phyloP scores from a whole-genome alignment of 371 early-diverging fungal genomes.

The Fennellomyces sp. region DNA sequence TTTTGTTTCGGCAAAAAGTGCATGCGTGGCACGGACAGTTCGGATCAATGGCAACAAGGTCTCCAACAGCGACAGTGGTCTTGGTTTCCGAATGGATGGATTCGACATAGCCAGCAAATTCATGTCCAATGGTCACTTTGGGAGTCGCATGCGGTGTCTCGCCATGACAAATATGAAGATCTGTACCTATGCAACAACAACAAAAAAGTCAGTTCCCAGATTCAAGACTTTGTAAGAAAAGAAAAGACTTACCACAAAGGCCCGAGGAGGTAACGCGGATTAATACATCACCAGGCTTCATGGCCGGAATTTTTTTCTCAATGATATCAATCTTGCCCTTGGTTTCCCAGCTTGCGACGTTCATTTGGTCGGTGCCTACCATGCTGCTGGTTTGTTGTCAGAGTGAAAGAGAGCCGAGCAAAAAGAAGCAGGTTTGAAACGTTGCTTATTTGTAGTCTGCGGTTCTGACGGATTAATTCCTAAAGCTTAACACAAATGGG shows the following conservation, averaged over 20 bases:
- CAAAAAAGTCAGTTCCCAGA: not conserved
- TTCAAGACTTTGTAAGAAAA: not conserved
- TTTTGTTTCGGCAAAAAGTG: conserved; percentile 52
- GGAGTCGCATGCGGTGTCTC: conserved; percentile 58
- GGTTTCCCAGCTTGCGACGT: conserved; percentile 55
- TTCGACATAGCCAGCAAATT: conserved; percentile 55
- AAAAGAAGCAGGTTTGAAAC: not conserved
- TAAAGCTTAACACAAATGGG: not conserved
- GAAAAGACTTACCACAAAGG: conserved; percentile 46
- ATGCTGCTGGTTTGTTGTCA: not conserved
- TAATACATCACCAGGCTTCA: conserved; percentile 51
- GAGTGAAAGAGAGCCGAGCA: not conserved
- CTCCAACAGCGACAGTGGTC: conserved; percentile 36
- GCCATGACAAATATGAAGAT: conserved; percentile 59
- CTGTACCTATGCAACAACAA: conserved; percentile 37
- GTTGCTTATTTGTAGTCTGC: not conserved
- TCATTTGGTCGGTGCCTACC: conserved; percentile 24
- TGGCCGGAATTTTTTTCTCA: conserved; percentile 32
- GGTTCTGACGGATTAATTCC: not conserved
- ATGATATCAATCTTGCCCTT: conserved; percentile 49
- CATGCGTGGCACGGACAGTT: conserved; percentile 58
- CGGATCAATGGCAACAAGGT: conserved; percentile 56
- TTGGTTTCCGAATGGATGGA: conserved; percentile 46
- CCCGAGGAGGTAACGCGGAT: conserved; percentile 60
- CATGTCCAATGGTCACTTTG: conserved; percentile 59